Evolutionary conservation across 306 rosid genomes (phyloP).

Genomic region (Biancaea sappan): DNA sequence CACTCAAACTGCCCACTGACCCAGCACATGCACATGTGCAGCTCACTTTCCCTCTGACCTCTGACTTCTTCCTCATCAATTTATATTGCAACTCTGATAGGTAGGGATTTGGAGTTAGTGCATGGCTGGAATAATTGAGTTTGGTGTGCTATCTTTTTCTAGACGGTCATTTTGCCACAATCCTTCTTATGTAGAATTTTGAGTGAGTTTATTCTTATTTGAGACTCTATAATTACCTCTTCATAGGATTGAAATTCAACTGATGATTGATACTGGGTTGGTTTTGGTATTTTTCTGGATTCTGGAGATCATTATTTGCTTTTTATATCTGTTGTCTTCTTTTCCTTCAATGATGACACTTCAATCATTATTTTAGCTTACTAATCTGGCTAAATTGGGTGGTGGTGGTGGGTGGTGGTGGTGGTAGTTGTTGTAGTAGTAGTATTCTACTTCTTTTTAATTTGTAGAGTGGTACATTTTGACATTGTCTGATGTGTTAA

Average conservation of each 20-base stretch:
- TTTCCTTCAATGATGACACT: neutral
- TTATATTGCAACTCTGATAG: no score
- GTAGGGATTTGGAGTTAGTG: no score
- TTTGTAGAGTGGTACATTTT: neutral
- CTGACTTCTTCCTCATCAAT: no score
- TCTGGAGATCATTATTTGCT: neutral
- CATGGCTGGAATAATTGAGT: no score
- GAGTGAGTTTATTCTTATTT: no score
- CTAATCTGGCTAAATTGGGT: neutral
- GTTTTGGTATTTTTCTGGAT: neutral
- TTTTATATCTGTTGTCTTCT: neutral
- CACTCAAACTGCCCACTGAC: neutral
- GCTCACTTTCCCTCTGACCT: no score
- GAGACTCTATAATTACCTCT: neutral
- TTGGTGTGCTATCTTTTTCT: no score
- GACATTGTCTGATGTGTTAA: slow-evolving; percentile 5
- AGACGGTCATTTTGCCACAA: no score
- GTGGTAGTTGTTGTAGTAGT: no score
- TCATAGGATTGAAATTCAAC: neutral
- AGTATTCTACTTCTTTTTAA: neutral
- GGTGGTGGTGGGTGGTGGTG: no score
- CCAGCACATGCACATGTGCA: neutral
- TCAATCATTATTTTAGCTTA: neutral
- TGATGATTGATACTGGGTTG: neutral
- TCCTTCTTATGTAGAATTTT: no score